Evolutionary conservation across 257 asterid genomes (phyloP).

Genomic region (Cruciata laevipes): DNA sequence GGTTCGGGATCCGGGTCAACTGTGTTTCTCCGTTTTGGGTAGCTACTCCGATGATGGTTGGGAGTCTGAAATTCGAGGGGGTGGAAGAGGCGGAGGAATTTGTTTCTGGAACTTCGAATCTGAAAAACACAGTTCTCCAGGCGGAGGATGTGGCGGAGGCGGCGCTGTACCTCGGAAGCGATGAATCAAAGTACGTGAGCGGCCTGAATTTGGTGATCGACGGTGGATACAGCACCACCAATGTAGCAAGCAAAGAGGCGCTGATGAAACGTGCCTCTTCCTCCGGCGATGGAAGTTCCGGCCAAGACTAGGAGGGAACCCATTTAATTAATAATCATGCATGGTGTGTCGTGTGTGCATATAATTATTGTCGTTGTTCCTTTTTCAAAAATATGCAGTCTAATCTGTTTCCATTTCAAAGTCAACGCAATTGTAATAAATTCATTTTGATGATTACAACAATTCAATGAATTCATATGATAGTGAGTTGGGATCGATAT

Average conservation of each 20-base stretch:
- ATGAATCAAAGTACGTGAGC: constrained; percentile 29
- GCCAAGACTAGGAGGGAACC: not conserved
- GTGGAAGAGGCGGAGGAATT: constrained; percentile 15
- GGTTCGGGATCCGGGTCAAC: constrained; percentile 25
- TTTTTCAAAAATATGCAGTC: no score
- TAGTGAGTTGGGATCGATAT: no score
- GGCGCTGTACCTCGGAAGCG: constrained; percentile 24
- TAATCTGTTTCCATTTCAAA: no score
- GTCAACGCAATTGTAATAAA: no score
- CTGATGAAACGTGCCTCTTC: not conserved
- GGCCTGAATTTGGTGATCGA: constrained; percentile 30
- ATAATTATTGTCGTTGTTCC: no score
- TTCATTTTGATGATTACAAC: no score
- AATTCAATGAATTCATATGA: no score
- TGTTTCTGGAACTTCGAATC: constrained; percentile 15
- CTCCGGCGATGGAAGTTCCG: not conserved
- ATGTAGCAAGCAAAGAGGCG: constrained; percentile 18
- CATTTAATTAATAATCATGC: no score
- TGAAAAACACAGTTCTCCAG: constrained; percentile 22
- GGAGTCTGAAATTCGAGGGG: constrained; percentile 6
- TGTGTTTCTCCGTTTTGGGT: constrained; percentile 22
- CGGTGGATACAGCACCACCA: constrained; percentile 36
- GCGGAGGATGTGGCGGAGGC: constrained; percentile 32
- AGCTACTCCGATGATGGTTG: constrained; percentile 18
- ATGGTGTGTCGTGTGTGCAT: no score